Base-by-base conservation (phyloP, 768 basidiomycete species). In the Saitozyma sp. region DNA sequence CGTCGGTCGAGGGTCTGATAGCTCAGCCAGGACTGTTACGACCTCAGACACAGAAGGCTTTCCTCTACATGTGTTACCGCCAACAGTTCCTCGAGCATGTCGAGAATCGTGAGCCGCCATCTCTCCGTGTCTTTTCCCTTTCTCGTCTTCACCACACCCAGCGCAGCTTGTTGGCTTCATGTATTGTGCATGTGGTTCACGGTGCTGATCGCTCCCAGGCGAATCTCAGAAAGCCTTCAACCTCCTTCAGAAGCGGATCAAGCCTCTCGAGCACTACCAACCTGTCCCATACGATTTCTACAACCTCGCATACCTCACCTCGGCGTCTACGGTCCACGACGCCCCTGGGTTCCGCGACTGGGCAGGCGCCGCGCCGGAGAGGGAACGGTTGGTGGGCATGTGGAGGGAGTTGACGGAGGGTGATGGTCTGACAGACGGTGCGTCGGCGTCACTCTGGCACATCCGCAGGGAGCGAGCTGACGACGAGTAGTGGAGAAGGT, bases 221-320 rank as follows among this genome's bases (percentile, higher is more conserved):
- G 73, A 74, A 66, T 70, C 67, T 9, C 73, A 74, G 37, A 66
- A 76, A 63, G 78, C 77, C 8, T 79, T 79, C 69, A 78, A 75
- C 52, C 68, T 77, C 16, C 66, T 79, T 9, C 64, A 69, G 56
- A 77, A 77, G 51, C 71, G 77, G 5, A 61, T 79, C 8, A 79
- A 79, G 61, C 78, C 78, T 8, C 69, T 79, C 48, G 78, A 79
- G 50, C 78, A 78, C 59, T 79, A 75, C 54, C 76, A 78, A 53
- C 77, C 78, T 8, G 69, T 73, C 16, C 75, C 77, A 7, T 76
- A 72, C 55, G 76, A 78, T 62, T 78, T 78, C 63, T 72, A 73
- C 55, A 72, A 74, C 58, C 69, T 79, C 13, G 70, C 75, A 13
- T 79, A 79, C 63, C 66, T 79, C 13, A 78, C 76, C 9, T 75